A percentile compares a stretch with the other conserved stretches of the same genome.
These are phyloP conservation scores for Xylaria sp. DNA, from an alignment of 2,329 filamentous ascomycete genomes.

Conservation along the genomic window DNA sequence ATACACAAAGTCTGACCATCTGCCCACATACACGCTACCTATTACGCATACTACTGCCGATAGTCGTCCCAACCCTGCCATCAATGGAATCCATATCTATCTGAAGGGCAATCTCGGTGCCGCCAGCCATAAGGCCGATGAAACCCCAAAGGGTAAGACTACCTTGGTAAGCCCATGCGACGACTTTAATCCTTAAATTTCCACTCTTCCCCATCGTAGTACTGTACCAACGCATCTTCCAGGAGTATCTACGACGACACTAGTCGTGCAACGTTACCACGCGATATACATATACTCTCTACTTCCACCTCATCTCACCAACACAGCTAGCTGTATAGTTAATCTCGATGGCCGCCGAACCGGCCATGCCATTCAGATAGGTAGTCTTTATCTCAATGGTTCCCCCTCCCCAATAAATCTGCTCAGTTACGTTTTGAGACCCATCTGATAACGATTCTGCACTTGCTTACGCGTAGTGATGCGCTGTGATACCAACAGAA, in stretches of 20 bases:
- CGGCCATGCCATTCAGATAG: slow-evolving; percentile 1
- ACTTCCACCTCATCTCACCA: not conserved
- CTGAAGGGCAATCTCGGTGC: slow-evolving; percentile 19
- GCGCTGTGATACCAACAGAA: not conserved
- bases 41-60: slow-evolving; percentile 1
- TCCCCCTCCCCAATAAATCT: not conserved
- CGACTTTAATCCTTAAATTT: slow-evolving; percentile 18
- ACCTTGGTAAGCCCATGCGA: slow-evolving; percentile 7
- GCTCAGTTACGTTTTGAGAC: slow-evolving; percentile 5
- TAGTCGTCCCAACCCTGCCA: slow-evolving; percentile 6
- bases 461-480: not conserved
- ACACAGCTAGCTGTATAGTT: not conserved
- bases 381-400: slow-evolving; percentile 16
- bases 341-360: not conserved
- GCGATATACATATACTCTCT: slow-evolving; percentile 2
- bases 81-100: slow-evolving; percentile 10
- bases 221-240: slow-evolving; percentile 17
- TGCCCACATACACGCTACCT: not conserved
- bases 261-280: slow-evolving; percentile 35
- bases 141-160: slow-evolving; percentile 25
- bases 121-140: slow-evolving; percentile 26
- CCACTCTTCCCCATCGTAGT: slow-evolving; percentile 14
- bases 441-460: slow-evolving; percentile 6
- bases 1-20: not conserved
- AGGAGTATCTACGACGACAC: slow-evolving; percentile 12